Conservation (phyloP, 2,329 filamentous ascomycete genomes). For the Neoarthrinium moseri region DNA sequence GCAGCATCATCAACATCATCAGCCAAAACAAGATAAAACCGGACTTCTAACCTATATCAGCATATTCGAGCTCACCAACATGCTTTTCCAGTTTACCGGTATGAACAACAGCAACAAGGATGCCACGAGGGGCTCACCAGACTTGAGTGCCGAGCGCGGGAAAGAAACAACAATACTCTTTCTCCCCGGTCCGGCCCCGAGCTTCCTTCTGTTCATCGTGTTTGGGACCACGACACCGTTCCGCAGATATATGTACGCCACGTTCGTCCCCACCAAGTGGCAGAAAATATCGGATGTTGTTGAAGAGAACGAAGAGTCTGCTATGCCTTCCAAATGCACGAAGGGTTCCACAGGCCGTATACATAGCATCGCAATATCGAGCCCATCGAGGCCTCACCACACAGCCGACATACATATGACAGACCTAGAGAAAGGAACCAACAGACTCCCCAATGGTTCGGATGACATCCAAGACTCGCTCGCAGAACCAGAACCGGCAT, state of each 20-base stretch:
- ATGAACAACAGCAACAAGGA: conserved; percentile 26
- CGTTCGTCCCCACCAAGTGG: conserved; percentile 18
- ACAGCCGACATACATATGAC: neutral
- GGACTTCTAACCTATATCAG: conserved; percentile 28
- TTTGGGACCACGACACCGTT: conserved; percentile 40
- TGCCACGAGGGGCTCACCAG: conserved; percentile 21
- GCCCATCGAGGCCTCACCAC: neutral
- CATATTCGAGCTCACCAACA: conserved; percentile 32
- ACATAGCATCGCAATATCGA: neutral
- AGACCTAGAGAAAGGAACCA: neutral
- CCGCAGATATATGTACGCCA: conserved; percentile 23
- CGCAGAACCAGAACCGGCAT: no score
- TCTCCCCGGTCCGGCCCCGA: conserved; percentile 35
- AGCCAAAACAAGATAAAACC: conserved; percentile 14
- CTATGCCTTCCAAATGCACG: neutral
- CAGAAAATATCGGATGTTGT: conserved; percentile 2
- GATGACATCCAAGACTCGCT: no score
- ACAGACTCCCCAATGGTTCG: neutral
- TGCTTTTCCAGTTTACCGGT: conserved; percentile 23
- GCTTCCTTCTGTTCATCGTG: conserved; percentile 35
- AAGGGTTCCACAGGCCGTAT: neutral
- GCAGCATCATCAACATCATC: conserved; percentile 4
- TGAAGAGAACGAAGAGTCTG: neutral
- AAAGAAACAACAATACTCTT: conserved; percentile 33
- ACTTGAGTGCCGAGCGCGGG: conserved; percentile 31